Evolutionary conservation across 2,329 filamentous ascomycete species (phyloP), one percentile per base, ranked within the genome.

Genomic region (Stachybotrys elegans): DNA sequence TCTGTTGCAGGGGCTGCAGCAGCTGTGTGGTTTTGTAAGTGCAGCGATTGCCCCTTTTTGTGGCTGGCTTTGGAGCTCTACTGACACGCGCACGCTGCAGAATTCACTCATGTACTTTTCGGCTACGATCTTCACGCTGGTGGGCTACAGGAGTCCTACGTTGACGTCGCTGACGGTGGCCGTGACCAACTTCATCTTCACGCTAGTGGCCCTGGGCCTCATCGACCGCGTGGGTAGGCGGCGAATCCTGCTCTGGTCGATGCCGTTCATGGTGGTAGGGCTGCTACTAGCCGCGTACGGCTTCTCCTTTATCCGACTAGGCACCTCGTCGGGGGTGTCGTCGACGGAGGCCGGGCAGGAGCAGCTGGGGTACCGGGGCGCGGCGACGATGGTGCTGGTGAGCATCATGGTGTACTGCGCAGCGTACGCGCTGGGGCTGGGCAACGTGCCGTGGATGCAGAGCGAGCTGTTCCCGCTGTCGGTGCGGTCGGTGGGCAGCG

Each of bases 361-460:
- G 7, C 34, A 50, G 6, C n/a, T n/a, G n/a, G 55, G 50, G 6
- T 53, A 59, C 39, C 44, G 52, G 19, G 41, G 49, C n/a, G 70
- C 75, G 1, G 72, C 78, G 4, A 46, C 71, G 22, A 59, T 83
- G 16, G 84, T 96, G 35, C 76, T 96, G 3, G 50, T 79, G 32
- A 85, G 85, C 51, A 84, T 96, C 61, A 84, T 90, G 63, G 54
- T 89, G 7, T 96, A 94, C 63, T 90, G 95, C 2, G 85, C 88
- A 8, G 76, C 84, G 1, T 97, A 94, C 60, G 92, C 92, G 1
- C 72, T 91, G 2, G 92, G 92, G 3, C 75, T 97, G 3, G 92
- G 92, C 8, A 94, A 90, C 55, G 89, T 97, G 3, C 91, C 92
- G 1, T 97, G 92, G 92, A 92, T 95, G 75, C 91, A 95, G 68